These are phyloP conservation scores for Sisymbrium altissimum DNA, from an alignment of 345 rosid genomes.

Conservation along the genomic window DNA sequence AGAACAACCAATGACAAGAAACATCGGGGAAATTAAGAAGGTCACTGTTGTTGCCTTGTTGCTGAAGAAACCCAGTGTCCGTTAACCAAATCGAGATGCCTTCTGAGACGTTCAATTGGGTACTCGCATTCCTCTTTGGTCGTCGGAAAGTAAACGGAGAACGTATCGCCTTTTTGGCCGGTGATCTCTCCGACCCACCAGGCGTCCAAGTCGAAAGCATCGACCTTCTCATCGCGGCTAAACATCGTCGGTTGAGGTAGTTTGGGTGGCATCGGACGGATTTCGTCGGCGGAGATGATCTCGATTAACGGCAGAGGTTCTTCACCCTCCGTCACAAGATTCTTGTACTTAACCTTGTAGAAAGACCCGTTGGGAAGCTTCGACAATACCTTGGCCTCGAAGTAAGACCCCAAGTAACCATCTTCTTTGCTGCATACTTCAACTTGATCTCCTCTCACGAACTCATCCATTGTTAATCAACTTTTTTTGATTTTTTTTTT, in stretches of 20 bases:
- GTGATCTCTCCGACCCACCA: constrained; percentile 40
- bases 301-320: constrained; percentile 27
- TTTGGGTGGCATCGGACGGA: constrained; percentile 35
- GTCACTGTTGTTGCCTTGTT: background rate
- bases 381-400: background rate
- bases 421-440: constrained; percentile 38
- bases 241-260: background rate
- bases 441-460: constrained; percentile 10
- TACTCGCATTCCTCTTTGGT: constrained; percentile 19
- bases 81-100: constrained; percentile 35
- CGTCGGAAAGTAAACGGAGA: constrained; percentile 25
- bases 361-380: background rate
- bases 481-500: background rate
- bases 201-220: constrained; percentile 34
- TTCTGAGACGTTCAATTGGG: constrained; percentile 18
- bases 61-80: constrained; percentile 29
- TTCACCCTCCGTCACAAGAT: constrained; percentile 19
- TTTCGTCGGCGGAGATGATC: constrained; percentile 19
- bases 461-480: background rate
- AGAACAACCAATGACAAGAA: too few relatives aligned
- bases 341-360: constrained; percentile 33
- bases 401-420: constrained; percentile 33
- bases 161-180: background rate
- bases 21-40: background rate
- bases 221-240: constrained; percentile 3